phyloP scores from a whole-genome alignment of 768 basidiomycete genomes.

The Leucocoprinus leucothites region DNA sequence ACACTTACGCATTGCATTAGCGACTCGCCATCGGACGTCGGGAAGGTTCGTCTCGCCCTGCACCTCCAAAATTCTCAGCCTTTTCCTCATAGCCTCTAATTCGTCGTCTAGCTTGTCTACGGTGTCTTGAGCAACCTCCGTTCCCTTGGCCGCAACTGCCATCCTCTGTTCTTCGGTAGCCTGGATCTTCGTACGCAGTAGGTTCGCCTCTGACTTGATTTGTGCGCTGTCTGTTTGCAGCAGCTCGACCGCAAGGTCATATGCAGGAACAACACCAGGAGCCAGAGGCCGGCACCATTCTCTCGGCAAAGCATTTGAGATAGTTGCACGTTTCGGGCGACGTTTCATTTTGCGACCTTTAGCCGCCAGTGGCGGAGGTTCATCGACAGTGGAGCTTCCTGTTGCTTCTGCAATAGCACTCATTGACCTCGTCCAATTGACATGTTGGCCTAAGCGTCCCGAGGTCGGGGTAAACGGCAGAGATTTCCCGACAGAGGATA shows the following conservation, averaged over 20 bases:
- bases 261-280: constrained; percentile 66
- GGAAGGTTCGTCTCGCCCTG: constrained; percentile 87
- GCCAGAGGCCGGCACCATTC: constrained; percentile 66
- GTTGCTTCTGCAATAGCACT: not conserved
- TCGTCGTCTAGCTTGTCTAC: constrained; percentile 29
- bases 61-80: constrained; percentile 62
- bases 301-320: constrained; percentile 48
- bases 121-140: constrained; percentile 25
- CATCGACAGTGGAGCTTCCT: not conserved
- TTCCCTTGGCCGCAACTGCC: constrained; percentile 19
- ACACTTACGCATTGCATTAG: constrained; percentile 74
- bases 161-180: constrained; percentile 21
- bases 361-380: constrained; percentile 1
- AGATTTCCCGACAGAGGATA: not conserved
- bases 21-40: constrained; percentile 71
- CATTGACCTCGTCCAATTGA: constrained; percentile 1
- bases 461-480: not conserved
- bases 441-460: constrained; percentile 1
- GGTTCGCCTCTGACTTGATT: constrained; percentile 42
- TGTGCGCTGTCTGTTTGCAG: constrained; percentile 58
- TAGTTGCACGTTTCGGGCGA: constrained; percentile 42
- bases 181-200: constrained; percentile 31
- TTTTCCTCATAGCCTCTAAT: constrained; percentile 44
- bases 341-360: constrained; percentile 24
- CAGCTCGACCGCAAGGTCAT: constrained; percentile 79